Conservation (phyloP, 2,329 filamentous ascomycete species). For the Lachnellula occidentalis region DNA sequence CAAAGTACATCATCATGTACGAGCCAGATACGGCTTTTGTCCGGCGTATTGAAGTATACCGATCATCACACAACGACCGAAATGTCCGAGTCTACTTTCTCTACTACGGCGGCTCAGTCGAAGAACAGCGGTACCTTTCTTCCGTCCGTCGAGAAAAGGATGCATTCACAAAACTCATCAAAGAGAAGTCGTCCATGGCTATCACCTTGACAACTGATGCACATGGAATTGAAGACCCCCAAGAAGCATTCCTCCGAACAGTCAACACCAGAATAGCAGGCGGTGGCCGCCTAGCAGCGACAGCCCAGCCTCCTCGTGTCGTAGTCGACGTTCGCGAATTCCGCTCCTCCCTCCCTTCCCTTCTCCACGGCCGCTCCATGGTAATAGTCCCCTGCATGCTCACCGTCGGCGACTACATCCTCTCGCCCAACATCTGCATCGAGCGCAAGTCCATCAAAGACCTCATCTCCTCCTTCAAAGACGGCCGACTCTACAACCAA, state of each 20-base stretch:
- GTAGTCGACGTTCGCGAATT: conserved; percentile 97
- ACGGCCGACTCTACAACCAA: conserved; percentile 87
- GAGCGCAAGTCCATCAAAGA: conserved; percentile 93
- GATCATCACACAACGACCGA: conserved; percentile 84
- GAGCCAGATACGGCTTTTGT: conserved; percentile 95
- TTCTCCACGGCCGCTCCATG: conserved; percentile 85
- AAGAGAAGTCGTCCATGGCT: conserved; percentile 89
- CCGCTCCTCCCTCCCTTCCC: conserved; percentile 81
- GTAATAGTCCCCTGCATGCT: conserved; percentile 90
- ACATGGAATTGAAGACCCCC: conserved; percentile 67
- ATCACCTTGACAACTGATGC: conserved; percentile 73
- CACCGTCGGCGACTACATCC: conserved; percentile 92
- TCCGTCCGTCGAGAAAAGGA: conserved; percentile 93
- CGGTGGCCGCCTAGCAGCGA: conserved; percentile 77
- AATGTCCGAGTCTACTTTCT: conserved; percentile 93
- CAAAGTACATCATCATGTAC: conserved; percentile 97
- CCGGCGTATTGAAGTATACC: conserved; percentile 88
- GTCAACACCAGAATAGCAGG: conserved; percentile 96
- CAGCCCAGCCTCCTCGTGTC: conserved; percentile 79
- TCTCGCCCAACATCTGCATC: conserved; percentile 85
- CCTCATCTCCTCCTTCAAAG: conserved; percentile 84
- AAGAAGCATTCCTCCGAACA: conserved; percentile 88
- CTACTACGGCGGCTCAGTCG: conserved; percentile 91
- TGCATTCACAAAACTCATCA: conserved; percentile 89
- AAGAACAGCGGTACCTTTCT: conserved; percentile 89